Evolutionary conservation across 768 basidiomycete species (phyloP), one percentile per base, ranked within the genome.

Genomic region (Dentipellis sp.): DNA sequence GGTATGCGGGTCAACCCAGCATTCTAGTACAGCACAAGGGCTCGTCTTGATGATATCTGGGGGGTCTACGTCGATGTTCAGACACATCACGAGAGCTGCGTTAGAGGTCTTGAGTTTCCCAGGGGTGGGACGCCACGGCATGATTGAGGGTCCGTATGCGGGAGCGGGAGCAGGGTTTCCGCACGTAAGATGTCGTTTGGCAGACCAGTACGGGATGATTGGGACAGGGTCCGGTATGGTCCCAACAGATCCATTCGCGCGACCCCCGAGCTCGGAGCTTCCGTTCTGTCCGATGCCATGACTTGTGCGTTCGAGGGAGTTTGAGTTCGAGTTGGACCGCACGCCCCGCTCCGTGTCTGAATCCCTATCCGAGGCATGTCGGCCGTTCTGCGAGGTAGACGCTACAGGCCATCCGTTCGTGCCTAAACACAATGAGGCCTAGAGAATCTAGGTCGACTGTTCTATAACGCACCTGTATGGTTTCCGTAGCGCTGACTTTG

Each of bases 31-130:
- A 0, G 97, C 94, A 63, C 94, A 97, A 0, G 97, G 97, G 60
- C 88, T 88, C 6, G 95, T 97, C 75, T 98, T 99, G 72, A 98
- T 86, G 53, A 97, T 77, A 65, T 99, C 97, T 59, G 97, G 97
- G 16, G 97, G 97, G 66, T 98, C 95, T 48, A 97, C 91, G 55
- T 95, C 94, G 67, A 98, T 92, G 71, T 98, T 97, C 17, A 99
- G 78, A 66, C 97, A 99, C 54, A 98, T 74, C 9, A 95, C 88
- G 5, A 95, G 76, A 1, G 86, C 87, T 2, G 92, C 95, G 37
- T 91, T 86, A 16, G 87, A 83, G 1, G 94, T 97, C 71, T 95
- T 95, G 53, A 95, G 81, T 67, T 94, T 91, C 58, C 86, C 86
- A 2, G 88, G 86, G 0, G 83, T 77, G 46, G 84, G 82, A 52